phyloP scores from a whole-genome alignment of 768 basidiomycete genomes.

The Pisolithus orientalis region DNA sequence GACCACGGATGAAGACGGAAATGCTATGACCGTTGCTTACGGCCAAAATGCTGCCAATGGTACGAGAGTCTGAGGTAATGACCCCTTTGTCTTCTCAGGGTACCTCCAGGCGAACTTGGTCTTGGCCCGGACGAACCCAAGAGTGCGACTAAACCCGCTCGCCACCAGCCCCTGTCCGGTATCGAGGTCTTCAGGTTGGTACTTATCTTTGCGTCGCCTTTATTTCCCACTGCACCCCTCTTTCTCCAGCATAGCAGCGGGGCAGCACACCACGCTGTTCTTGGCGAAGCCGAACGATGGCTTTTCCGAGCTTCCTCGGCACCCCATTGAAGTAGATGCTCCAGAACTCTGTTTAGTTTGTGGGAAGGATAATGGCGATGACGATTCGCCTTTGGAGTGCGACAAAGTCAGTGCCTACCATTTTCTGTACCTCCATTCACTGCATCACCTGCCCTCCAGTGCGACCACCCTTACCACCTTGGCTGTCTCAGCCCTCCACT shows the following conservation, averaged over 20 bases:
- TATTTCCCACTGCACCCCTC: not conserved
- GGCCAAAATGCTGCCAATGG: constrained; percentile 86
- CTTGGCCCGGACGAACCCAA: constrained; percentile 77
- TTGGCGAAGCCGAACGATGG: constrained; percentile 71
- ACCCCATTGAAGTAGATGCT: constrained; percentile 67
- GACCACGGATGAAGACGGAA: constrained; percentile 65
- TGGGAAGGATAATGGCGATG: constrained; percentile 60
- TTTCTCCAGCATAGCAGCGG: constrained; percentile 62
- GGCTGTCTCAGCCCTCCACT: constrained; percentile 78
- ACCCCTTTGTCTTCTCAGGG: not conserved
- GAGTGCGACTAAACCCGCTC: constrained; percentile 78
- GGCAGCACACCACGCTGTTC: constrained; percentile 82
- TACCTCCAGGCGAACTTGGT: constrained; percentile 62
- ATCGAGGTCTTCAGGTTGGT: constrained; percentile 73
- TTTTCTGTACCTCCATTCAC: not conserved
- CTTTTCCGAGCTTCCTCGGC: constrained; percentile 71
- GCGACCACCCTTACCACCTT: constrained; percentile 85
- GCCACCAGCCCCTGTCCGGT: constrained; percentile 62
- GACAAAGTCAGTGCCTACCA: constrained; percentile 59
- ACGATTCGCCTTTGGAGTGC: constrained; percentile 75
- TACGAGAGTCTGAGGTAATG: constrained; percentile 16
- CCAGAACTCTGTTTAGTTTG: constrained; percentile 71
- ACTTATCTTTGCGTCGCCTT: constrained; percentile 15
- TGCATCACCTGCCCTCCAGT: constrained; percentile 39
- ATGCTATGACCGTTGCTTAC: constrained; percentile 81